Evolutionary conservation across 1,284 basidiomycete genomes (phyloP).

Genomic region (Schizophyllum commune): DNA sequence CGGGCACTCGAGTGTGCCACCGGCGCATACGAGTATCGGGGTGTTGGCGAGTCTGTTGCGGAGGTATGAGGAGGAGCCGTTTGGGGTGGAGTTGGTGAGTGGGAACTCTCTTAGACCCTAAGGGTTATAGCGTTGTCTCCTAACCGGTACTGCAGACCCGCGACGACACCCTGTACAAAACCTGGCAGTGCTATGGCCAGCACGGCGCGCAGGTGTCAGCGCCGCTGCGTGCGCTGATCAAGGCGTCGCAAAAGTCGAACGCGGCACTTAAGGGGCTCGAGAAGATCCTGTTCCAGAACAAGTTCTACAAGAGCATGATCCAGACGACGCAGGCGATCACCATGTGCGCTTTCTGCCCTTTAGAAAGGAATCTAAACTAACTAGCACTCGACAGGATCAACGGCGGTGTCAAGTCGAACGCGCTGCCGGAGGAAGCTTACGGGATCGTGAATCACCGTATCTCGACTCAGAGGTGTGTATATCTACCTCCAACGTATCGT

Average conservation of each 20-base stretch:
- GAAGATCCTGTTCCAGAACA: conserved; percentile 19
- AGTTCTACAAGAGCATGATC: conserved; percentile 22
- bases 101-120: no score
- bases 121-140: no score
- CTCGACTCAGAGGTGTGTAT: conserved; percentile 36
- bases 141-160: conserved; percentile 18
- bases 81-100: conserved; percentile 9
- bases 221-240: conserved; percentile 20
- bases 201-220: conserved; percentile 27
- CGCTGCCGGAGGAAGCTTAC: conserved; percentile 47
- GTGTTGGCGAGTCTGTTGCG: conserved; percentile 32
- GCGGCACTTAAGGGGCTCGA: conserved; percentile 26
- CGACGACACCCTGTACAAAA: conserved; percentile 18
- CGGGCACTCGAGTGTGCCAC: conserved; percentile 46
- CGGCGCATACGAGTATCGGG: conserved; percentile 37
- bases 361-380: no score
- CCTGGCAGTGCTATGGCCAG: conserved; percentile 22
- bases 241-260: conserved; percentile 13
- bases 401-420: conserved; percentile 65
- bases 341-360: conserved; percentile 45
- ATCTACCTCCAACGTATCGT: conserved; percentile 1
- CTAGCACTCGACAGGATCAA: no score
- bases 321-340: conserved; percentile 60
- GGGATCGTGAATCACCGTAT: conserved; percentile 58
- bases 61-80: conserved; percentile 33